Evolutionary conservation across 768 basidiomycete species (phyloP), one percentile per base, ranked within the genome.

Genomic region (Mrakia gelida): DNA sequence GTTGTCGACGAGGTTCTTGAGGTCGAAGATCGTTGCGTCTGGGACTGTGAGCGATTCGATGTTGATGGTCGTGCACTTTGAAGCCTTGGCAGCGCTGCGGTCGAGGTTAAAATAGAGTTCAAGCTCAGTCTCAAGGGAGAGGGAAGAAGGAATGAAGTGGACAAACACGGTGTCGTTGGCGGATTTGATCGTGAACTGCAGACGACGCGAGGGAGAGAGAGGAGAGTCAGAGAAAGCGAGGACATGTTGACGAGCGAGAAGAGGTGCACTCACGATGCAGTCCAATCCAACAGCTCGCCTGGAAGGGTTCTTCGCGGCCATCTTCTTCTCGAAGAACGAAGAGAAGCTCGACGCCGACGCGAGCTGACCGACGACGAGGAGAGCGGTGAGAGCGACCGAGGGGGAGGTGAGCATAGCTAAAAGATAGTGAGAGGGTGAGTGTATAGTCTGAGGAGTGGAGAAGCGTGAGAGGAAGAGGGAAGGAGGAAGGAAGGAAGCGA

Each of bases 141-240:
- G 34, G 65, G 15, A 68, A 41, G 34, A 68, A 10, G 65, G 15
- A 68, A 41, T 6, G 43, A 10, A 32, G 45, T 11, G 45, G 45
- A 45, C 45, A 10, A 38, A 21, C 32, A 23, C 41, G 41, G 38
- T 38, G 38, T 70, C 67, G 26, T 9, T 23, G 34, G 38, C 26
- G 18, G 67, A 26, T 13, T 70, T 70, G 41, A 70, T 41, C 18
- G 67, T 70, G 38, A 41, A 70, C 65, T 68, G 65, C 10, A 68
- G 38, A 68, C 28, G 26, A 56, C 15, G 7, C 7, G 54, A 21
- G 54, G 23, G 7, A 26, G 18, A 26, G 18, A 21, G 18, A 56
- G 21, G 21, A 56, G 2, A 3, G 52, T 56, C 26, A 21, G 54
- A 56, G 10, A 5, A 26, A 56, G 54, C 2, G 54, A 38, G 8